Base-by-base conservation (phyloP, 768 basidiomycete genomes). In the Podaxis sp. region DNA sequence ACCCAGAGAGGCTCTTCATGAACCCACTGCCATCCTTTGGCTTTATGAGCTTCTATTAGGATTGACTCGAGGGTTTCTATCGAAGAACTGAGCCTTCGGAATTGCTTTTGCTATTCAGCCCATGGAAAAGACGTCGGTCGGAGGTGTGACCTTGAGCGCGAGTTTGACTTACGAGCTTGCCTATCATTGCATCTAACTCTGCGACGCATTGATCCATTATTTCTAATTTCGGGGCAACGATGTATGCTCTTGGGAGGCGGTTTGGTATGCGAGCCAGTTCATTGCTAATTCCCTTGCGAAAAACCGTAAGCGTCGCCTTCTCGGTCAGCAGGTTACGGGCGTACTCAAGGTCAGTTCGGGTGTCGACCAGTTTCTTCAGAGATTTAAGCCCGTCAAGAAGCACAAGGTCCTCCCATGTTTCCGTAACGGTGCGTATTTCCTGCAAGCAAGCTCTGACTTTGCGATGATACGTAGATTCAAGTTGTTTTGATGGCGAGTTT, bases 341-440 rank as follows among this genome's bases (percentile, higher is more conserved):
- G 68, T 76, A 95, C 94, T 93, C 89, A 65, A 96, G 81, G 69
- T 93, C 91, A 15, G 94, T 96, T 20, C 91, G 81, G 17, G 89
- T 76, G 69, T 96, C 91, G 2, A 93, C 82, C 37, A 94, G 78
- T 58, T 79, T 84, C 64, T 82, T 87, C 7, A 83, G 85, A n/a
- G 89, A 84, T 66, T 87, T 91, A 41, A 93, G 75, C 7, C 94
- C 94, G 69, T 96, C 93, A 13, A 88, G 69, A 10, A 90, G 78
- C 1, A 95, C 86, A 49, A 95, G 78, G 66, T 94, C 89, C 66
- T 95, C 90, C 94, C 94, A 96, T 57, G 87, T 90, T 62, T 84
- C 79, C 8, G 88, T 74, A 17, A 84, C 79, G 12, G 78, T 74
- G 2, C 83, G 84, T 15, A 95, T 70, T 67, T 95, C 93, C 36